Evolutionary conservation across 768 basidiomycete species (phyloP).

Genomic region (Lyophyllum atratum): DNA sequence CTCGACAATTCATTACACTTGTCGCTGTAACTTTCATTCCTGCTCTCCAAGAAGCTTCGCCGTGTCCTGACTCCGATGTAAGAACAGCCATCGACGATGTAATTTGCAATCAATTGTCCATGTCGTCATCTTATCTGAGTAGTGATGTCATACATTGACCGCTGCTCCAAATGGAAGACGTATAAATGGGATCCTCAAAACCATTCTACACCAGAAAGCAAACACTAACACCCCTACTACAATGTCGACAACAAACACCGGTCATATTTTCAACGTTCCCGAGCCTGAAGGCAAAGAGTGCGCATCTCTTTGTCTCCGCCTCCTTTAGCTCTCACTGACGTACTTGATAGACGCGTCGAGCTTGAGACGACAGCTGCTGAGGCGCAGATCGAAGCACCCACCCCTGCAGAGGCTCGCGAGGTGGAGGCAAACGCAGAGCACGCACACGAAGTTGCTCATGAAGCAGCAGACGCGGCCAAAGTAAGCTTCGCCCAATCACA

Average conservation of each 20-base stretch:
- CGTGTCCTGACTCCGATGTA: too few relatives aligned
- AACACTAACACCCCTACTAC: not conserved
- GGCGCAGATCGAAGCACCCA: slow-evolving; percentile 51
- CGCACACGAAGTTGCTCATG: slow-evolving; percentile 44
- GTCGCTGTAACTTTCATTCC: not conserved
- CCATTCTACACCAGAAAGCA: not conserved
- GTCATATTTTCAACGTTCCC: slow-evolving; percentile 39
- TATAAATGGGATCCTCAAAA: not conserved
- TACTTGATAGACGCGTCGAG: slow-evolving; percentile 29
- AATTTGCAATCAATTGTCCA: too few relatives aligned
- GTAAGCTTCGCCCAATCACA: slow-evolving; percentile 29
- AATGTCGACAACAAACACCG: slow-evolving; percentile 27
- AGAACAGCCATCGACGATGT: too few relatives aligned
- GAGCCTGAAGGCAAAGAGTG: slow-evolving; percentile 37
- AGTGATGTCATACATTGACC: slow-evolving; percentile 2
- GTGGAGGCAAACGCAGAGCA: slow-evolving; percentile 49
- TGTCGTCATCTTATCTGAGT: not conserved
- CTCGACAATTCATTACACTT: not conserved
- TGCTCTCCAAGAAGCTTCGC: too few relatives aligned
- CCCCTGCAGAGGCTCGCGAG: slow-evolving; percentile 37
- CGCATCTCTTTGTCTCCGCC: slow-evolving; percentile 6
- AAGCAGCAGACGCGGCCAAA: slow-evolving; percentile 56
- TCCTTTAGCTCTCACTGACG: not conserved
- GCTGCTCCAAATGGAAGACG: not conserved
- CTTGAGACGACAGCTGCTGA: slow-evolving; percentile 57